Conservation (phyloP, 805 yeast genomes). For the Wickerhamiella brachini region DNA sequence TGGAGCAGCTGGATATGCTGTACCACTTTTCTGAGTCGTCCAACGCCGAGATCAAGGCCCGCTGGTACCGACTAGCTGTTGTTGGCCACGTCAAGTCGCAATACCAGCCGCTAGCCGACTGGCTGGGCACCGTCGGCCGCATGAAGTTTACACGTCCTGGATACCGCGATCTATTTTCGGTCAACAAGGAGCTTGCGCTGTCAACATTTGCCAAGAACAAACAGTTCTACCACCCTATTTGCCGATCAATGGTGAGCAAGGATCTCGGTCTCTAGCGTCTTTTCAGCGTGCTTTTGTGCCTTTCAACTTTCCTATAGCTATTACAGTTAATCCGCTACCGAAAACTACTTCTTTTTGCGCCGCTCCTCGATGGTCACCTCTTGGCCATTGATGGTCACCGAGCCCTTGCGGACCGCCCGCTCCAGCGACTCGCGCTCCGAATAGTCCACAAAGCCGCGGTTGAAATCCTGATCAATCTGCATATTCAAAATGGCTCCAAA, state of each 20-base stretch:
- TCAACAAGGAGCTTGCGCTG: constrained; percentile 52
- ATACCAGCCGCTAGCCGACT: constrained; percentile 48
- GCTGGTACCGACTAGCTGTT: constrained; percentile 61
- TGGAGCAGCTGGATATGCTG: constrained; percentile 25
- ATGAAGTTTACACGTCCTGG: constrained; percentile 93
- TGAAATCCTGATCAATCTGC: constrained; percentile 22
- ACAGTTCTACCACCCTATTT: constrained; percentile 67
- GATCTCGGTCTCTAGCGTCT: constrained; percentile 39
- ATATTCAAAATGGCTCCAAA: constrained; percentile 20
- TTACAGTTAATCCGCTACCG: too few species aligned
- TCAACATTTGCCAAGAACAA: constrained; percentile 48
- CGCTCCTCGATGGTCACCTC: constrained; percentile 21
- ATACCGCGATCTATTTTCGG: constrained; percentile 47
- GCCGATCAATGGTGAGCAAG: constrained; percentile 68
- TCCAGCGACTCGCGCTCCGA: constrained; percentile 20
- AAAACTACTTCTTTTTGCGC: background rate
- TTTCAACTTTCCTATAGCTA: too few species aligned
- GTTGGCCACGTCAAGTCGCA: constrained; percentile 32
- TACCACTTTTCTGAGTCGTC: constrained; percentile 39
- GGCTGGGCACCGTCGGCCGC: constrained; percentile 87
- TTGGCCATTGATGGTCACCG: constrained; percentile 12
- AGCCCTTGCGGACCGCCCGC: constrained; percentile 23
- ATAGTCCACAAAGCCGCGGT: constrained; percentile 28
- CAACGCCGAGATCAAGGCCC: constrained; percentile 70
- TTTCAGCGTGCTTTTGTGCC: too few species aligned